Percentiles rank a stretch among this genome's conserved stretches.
Conservation (phyloP, 2,329 filamentous ascomycete species). For the Trichoderma sp. region DNA sequence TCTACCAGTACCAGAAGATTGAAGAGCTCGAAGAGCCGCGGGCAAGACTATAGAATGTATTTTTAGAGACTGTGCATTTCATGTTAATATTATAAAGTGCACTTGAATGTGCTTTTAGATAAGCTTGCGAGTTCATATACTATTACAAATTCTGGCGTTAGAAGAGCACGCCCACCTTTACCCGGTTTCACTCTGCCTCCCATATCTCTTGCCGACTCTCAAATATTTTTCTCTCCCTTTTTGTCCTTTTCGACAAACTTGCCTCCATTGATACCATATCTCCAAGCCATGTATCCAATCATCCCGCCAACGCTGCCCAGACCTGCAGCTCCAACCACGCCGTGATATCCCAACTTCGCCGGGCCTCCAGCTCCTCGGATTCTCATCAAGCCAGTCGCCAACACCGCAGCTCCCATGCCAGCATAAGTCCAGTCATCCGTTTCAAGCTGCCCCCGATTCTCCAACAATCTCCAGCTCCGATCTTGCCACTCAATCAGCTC, state of each 20-base stretch:
- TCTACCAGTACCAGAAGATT: slow-evolving; percentile 68
- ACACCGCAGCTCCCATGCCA: slow-evolving; percentile 46
- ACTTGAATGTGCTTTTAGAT: neutral
- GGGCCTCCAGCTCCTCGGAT: slow-evolving; percentile 35
- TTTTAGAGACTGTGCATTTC: neutral
- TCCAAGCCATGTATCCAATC: slow-evolving; percentile 53
- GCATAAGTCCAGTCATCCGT: slow-evolving; percentile 59
- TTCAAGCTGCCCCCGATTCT: slow-evolving; percentile 60
- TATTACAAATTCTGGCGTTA: slow-evolving; percentile 9
- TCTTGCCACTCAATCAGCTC: slow-evolving; percentile 68
- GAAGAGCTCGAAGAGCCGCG: slow-evolving; percentile 39
- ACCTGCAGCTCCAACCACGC: slow-evolving; percentile 50
- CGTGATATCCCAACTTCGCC: slow-evolving; percentile 43
- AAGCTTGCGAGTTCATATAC: neutral
- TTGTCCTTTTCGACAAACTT: slow-evolving; percentile 42
- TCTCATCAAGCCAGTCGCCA: slow-evolving; percentile 36
- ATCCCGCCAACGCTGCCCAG: slow-evolving; percentile 55
- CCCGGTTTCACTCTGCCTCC: neutral
- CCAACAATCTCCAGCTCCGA: slow-evolving; percentile 63
- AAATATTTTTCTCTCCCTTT: slow-evolving; percentile 30
- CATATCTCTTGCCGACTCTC: neutral
- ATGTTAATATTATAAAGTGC: neutral
- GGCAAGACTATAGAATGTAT: slow-evolving; percentile 39
- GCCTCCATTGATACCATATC: slow-evolving; percentile 53
- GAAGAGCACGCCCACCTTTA: neutral